phyloP scores from a whole-genome alignment of 2,329 filamentous ascomycete species.

The Phialocephala sp. region DNA sequence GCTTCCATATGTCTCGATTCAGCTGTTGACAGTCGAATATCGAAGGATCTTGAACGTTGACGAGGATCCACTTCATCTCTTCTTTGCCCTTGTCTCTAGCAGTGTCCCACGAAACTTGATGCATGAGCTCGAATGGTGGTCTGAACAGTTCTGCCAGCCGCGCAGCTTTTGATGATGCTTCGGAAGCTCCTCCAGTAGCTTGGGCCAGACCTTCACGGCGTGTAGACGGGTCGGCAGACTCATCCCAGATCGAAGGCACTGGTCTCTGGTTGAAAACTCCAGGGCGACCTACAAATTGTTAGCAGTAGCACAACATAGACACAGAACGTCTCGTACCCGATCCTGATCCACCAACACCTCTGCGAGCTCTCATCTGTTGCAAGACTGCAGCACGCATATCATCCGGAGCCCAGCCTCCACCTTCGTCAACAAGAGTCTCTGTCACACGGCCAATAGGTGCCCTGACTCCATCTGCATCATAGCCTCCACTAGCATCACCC shows the following conservation, averaged over 20 bases:
- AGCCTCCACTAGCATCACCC: conserved; percentile 49
- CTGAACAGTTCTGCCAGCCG: conserved; percentile 90
- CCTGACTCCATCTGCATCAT: conserved; percentile 68
- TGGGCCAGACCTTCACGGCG: conserved; percentile 60
- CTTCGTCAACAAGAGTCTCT: conserved; percentile 85
- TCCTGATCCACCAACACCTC: conserved; percentile 36
- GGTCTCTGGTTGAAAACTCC: conserved; percentile 74
- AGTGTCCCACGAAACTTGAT: conserved; percentile 77
- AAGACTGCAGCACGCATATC: conserved; percentile 43
- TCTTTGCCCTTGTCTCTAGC: conserved; percentile 87
- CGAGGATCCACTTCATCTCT: conserved; percentile 89
- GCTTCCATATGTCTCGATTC: conserved; percentile 97
- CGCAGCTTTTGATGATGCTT: conserved; percentile 71
- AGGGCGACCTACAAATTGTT: conserved; percentile 45
- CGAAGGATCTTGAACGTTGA: conserved; percentile 92
- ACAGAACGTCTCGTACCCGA: conserved; percentile 15
- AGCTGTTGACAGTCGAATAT: conserved; percentile 94
- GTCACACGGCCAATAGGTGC: conserved; percentile 91
- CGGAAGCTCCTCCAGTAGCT: conserved; percentile 69
- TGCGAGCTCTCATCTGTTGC: conserved; percentile 43
- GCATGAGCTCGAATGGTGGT: conserved; percentile 90
- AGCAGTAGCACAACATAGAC: conserved; percentile 27
- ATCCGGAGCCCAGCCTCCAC: conserved; percentile 54
- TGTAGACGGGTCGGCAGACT: conserved; percentile 48
- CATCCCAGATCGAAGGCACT: conserved; percentile 54